Conservation (phyloP, 352 stramenopile genomes). For the Phytophthora lateralis region DNA sequence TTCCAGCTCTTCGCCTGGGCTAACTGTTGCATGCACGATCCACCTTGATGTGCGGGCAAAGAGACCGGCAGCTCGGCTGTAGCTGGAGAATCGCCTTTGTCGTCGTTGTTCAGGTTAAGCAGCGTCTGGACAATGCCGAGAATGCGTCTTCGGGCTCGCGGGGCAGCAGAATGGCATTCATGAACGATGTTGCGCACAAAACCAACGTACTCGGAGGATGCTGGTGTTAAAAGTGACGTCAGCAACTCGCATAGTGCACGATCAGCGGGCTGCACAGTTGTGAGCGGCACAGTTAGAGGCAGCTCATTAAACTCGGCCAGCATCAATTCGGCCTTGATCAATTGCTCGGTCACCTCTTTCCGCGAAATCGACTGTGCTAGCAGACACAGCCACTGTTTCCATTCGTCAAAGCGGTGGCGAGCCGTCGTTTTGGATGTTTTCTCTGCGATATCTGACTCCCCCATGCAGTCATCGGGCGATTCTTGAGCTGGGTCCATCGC, state of each 20-base stretch:
- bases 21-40: conserved; percentile 41
- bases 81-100: conserved; percentile 14
- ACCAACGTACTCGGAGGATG: conserved; percentile 54
- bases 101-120: conserved; percentile 33
- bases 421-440: conserved; percentile 16
- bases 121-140: conserved; percentile 50
- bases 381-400: conserved; percentile 59
- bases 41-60: conserved; percentile 15
- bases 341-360: conserved; percentile 51
- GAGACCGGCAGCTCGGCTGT: conserved; percentile 24
- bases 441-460: conserved; percentile 1
- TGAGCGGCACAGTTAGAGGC: conserved; percentile 12
- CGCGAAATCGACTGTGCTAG: conserved; percentile 50
- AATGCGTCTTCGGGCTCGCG: conserved; percentile 37
- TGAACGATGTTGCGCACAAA: conserved; percentile 49
- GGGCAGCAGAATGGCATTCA: conserved; percentile 35
- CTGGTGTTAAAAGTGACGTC: conserved; percentile 41
- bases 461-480: conserved; percentile 7
- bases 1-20: conserved; percentile 35
- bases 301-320: conserved; percentile 41
- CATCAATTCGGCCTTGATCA: conserved; percentile 66
- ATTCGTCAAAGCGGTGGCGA: conserved; percentile 36
- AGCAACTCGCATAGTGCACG: conserved; percentile 48
- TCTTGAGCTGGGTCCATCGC: conserved; percentile 18
- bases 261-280: conserved; percentile 26